Conservation (phyloP, 352 stramenopile genomes). For the Pythium insidiosum region DNA sequence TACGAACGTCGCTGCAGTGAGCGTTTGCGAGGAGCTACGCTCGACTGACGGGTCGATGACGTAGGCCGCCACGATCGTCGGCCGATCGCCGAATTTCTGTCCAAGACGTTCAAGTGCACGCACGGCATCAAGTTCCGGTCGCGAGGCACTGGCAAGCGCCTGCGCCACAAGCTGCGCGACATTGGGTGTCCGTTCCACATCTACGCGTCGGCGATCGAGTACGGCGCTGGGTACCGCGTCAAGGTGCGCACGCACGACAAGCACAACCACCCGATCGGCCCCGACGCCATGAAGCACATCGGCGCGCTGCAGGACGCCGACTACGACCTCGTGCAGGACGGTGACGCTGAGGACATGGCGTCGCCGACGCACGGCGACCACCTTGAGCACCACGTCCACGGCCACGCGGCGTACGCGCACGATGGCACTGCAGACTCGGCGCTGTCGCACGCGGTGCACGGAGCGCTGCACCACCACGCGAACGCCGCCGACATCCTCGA, state of each 20-base stretch:
- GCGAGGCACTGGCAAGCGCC: slow-evolving; percentile 52
- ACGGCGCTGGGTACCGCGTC: slow-evolving; percentile 51
- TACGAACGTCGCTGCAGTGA: not conserved
- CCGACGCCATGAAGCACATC: slow-evolving; percentile 53
- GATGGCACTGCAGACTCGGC: not conserved
- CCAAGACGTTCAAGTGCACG: slow-evolving; percentile 82
- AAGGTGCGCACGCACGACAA: slow-evolving; percentile 64
- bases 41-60: too few species aligned
- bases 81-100: slow-evolving; percentile 63
- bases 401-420: not conserved
- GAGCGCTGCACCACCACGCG: slow-evolving; percentile 17
- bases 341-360: slow-evolving; percentile 9
- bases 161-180: slow-evolving; percentile 61
- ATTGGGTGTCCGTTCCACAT: slow-evolving; percentile 76
- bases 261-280: slow-evolving; percentile 73
- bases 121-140: slow-evolving; percentile 80
- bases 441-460: slow-evolving; percentile 11
- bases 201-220: slow-evolving; percentile 65
- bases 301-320: slow-evolving; percentile 42
- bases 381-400: slow-evolving; percentile 6
- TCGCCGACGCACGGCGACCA: slow-evolving; percentile 4
- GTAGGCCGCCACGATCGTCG: slow-evolving; percentile 61
- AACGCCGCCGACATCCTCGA: slow-evolving; percentile 36
- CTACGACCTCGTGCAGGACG: slow-evolving; percentile 34
- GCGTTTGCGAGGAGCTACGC: too few species aligned